A percentile compares a stretch with the other conserved stretches of the same genome.
Evolutionary conservation across 1,139 yeast genomes (phyloP).

Genomic region (Scheffersomyces segobiensis): DNA sequence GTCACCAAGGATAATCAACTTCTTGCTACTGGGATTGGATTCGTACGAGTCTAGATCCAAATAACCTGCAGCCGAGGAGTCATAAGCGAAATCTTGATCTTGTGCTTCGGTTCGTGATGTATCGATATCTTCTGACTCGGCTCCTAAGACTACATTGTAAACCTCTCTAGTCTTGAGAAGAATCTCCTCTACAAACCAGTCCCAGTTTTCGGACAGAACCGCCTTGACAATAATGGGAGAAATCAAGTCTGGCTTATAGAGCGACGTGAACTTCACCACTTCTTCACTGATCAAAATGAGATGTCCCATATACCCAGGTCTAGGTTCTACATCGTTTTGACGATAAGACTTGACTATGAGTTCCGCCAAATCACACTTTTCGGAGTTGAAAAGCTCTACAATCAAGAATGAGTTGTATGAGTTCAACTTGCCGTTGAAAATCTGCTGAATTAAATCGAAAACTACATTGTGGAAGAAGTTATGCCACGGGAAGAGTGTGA

Average conservation of each 20-base stretch:
- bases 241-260: constrained; percentile 49
- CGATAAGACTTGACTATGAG: constrained; percentile 35
- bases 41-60: constrained; percentile 36
- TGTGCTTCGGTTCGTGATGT: constrained; percentile 9
- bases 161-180: constrained; percentile 47
- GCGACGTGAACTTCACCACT: constrained; percentile 49
- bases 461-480: constrained; percentile 53
- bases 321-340: constrained; percentile 21
- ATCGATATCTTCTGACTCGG: constrained; percentile 26
- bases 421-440: constrained; percentile 49
- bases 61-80: constrained; percentile 36
- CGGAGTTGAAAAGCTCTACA: constrained; percentile 38
- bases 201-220: constrained; percentile 41
- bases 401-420: constrained; percentile 50
- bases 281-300: constrained; percentile 49
- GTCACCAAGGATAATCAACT: constrained; percentile 36
- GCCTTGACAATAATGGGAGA: constrained; percentile 45
- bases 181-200: constrained; percentile 46
- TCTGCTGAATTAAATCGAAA: constrained; percentile 49
- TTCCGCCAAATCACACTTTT: constrained; percentile 33
- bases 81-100: constrained; percentile 26
- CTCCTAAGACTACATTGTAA: constrained; percentile 48
- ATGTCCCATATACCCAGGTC: constrained; percentile 53
- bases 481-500: constrained; percentile 47
- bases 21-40: constrained; percentile 13